Percentiles rank a stretch among this genome's conserved stretches.
Conservation (phyloP, 257 asterid species). For the Nicotiana attenuata region DNA sequence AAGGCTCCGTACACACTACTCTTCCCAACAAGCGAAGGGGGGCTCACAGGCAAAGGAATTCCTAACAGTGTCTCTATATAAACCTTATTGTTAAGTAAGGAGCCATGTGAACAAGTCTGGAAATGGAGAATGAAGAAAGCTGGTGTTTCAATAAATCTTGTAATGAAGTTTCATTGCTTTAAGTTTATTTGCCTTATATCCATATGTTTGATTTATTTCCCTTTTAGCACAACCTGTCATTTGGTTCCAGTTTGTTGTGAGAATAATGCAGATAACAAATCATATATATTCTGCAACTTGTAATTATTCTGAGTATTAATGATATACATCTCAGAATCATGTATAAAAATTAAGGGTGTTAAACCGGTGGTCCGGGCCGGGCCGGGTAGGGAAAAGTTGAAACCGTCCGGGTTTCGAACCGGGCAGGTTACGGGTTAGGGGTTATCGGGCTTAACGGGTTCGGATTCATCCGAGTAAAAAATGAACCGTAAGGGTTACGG, state of each 20-base stretch:
- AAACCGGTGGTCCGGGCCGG: no score
- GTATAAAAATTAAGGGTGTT: no score
- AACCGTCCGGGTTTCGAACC: no score
- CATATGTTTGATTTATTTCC: neutral
- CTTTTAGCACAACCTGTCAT: neutral
- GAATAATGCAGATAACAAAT: neutral
- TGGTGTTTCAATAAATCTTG: neutral
- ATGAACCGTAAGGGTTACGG: no score
- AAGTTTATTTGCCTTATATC: neutral
- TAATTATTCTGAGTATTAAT: neutral
- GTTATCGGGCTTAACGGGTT: no score
- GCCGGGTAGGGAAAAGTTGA: no score
- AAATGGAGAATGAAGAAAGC: neutral
- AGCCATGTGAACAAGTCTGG: neutral
- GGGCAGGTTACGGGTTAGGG: no score
- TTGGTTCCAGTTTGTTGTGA: neutral
- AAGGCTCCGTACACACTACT: constrained; percentile 68
- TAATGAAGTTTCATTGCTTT: neutral
- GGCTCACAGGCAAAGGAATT: constrained; percentile 69
- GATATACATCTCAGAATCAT: no score
- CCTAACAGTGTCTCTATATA: constrained; percentile 66
- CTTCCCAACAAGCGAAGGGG: constrained; percentile 46
- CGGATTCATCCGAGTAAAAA: no score
- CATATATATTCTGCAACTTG: neutral
- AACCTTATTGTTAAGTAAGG: neutral